Evolutionary conservation across 78 protist genomes (phyloP), one percentile per base, ranked within the genome.

Genomic region (Tieghemostelium lacteum): DNA sequence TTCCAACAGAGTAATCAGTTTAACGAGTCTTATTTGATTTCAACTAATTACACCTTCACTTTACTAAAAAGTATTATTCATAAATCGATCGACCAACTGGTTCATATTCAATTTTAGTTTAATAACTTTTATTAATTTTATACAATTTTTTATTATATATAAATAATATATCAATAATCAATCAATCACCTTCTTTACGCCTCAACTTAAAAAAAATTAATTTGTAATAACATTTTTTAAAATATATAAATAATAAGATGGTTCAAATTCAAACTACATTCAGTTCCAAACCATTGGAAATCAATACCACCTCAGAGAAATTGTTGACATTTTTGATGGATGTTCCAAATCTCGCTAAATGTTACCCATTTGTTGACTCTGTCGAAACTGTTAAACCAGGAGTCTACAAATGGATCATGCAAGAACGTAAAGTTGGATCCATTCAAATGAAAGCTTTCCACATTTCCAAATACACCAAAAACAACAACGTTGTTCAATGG

Each of bases 371-470:
- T 71, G 88, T 80, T 28, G 88, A 80, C 29, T 39, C 22, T 2
- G 76, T 80, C 64, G 88, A 66, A 55, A 14, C 17, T 22, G 88
- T 80, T 17, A 45, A 57, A n/a, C 22, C 54, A 24, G 22, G n/a
- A 3, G 33, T 45, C 40, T 80, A 50, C 60, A 45, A 64, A 37
- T 80, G 88, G 88, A 67, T 69, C 55, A 80, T 80, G 88, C 88
- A 80, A 67, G 88, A 80, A 29, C 88, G 88, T 80, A 80, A 80
- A 60, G 88, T 80, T 33, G 88, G 88, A 4, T 45, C 65, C 61
- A 67, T 80, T 19, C 75, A 80, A 57, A 80, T 80, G 88, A 80
- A 80, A 71, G 88, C 88, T 19, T 12, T 40, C 57, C 88, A 80
- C 76, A 40, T 67, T 39, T 31, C 75, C 24, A 80, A 67, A 57